Evolutionary conservation across 2,329 filamentous ascomycete genomes (phyloP), one percentile per base, ranked within the genome.

Genomic region (Cordyceps tenuipes): DNA sequence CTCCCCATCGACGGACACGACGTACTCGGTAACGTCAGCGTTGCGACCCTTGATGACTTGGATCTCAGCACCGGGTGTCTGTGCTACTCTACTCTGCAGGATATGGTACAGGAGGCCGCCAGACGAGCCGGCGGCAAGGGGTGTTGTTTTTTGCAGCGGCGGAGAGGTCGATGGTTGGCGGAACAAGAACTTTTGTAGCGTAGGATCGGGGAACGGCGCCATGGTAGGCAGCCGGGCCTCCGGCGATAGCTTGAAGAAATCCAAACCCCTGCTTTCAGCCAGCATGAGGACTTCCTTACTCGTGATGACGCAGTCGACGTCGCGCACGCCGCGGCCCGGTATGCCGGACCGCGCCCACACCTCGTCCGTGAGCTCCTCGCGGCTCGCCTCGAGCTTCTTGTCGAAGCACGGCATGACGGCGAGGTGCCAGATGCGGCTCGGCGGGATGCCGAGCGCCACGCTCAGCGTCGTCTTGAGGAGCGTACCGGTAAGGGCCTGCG

Each of bases 391-490:
- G 31, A 99, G 82, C 73, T 99, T 99, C 79, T 99, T 99, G 73
- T 99, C 94, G 72, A 99, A 97, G 73, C 94, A 99, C 21, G 94
- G 94, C 94, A 99, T 99, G 50, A 99, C 81, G 13, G 93, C 91
- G 57, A 97, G 75, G 73, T 97, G 93, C 90, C 93, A 99, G 70
- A 99, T 91, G 66, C 86, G 84, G 63, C 87, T 85, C 0, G 91
- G 88, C 0, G 87, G 74, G 53, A 97, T 85, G 39, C 84, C 84
- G 63, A 92, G 81, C 57, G 78, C 81, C 65, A 83, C 84, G 72
- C 88, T 91, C 41, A 99, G 76, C 0, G 89, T 84, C 0, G 91
- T 93, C 74, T 99, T 99, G 59, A 99, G 72, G 47, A 97, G 80
- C 0, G 91, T 97, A 13, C 94, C 94, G 64, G 90, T 88, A 57